A percentile compares a stretch with the other conserved stretches of the same genome.
phyloP scores from a whole-genome alignment of 202 grass and related monocot species.

The Hordeum pubiflorum region DNA sequence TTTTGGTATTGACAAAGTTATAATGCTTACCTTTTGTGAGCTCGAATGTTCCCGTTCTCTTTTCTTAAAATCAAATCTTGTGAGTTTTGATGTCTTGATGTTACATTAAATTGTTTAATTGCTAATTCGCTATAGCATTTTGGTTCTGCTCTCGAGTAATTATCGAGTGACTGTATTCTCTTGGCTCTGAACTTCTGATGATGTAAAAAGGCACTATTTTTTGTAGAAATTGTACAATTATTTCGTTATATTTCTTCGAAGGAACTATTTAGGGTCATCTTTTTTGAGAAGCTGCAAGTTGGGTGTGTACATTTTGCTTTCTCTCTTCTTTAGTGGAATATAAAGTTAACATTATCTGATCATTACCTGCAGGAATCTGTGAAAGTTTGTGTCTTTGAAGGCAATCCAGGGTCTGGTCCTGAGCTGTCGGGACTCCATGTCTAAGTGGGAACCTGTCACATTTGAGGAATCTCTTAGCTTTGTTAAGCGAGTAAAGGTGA shows the following conservation, averaged over 20 bases:
- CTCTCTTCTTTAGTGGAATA: neutral
- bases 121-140: neutral
- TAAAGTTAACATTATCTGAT: constrained; percentile 9
- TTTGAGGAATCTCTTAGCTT: constrained; percentile 82
- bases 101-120: neutral
- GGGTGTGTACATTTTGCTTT: neutral
- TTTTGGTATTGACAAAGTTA: neutral
- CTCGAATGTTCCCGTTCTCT: neutral
- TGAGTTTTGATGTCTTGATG: neutral
- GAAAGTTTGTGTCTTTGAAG: constrained; percentile 13
- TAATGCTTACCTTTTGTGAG: neutral
- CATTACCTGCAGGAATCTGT: constrained; percentile 8
- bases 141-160: neutral
- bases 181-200: neutral
- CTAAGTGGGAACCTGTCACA: constrained; percentile 55
- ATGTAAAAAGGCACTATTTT: neutral
- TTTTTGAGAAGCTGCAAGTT: neutral
- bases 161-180: neutral
- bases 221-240: neutral
- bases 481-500: constrained; percentile 80
- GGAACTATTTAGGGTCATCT: neutral
- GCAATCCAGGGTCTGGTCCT: neutral
- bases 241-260: constrained; percentile 5
- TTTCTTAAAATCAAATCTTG: neutral
- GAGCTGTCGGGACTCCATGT: constrained; percentile 19